phyloP scores from a whole-genome alignment of 495 filamentous ascomycete genomes.

The Pseudotulostoma volvatum region DNA sequence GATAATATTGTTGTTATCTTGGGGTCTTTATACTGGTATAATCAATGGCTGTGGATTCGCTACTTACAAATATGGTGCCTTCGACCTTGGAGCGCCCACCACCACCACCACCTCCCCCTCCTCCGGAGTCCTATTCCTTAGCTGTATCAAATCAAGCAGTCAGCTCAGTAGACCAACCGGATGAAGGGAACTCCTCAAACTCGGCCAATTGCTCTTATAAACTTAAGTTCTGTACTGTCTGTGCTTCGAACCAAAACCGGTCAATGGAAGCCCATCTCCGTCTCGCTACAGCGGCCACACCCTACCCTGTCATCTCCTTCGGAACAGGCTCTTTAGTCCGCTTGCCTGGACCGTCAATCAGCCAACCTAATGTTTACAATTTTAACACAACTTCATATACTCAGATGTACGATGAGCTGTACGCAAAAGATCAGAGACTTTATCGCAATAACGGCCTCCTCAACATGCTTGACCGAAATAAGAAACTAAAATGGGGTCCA shows the following conservation, averaged over 20 bases:
- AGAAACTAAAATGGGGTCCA: conserved; percentile 80
- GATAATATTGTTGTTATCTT: no score
- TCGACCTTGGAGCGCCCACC: conserved; percentile 30
- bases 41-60: conserved; percentile 45
- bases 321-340: conserved; percentile 92
- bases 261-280: conserved; percentile 97
- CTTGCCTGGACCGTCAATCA: conserved; percentile 78
- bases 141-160: conserved; percentile 8
- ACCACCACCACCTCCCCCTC: conserved; percentile 38
- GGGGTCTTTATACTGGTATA: no score
- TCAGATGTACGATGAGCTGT: conserved; percentile 76
- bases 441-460: conserved; percentile 86
- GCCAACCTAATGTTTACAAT: conserved; percentile 87
- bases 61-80: conserved; percentile 30
- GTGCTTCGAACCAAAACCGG: conserved; percentile 92
- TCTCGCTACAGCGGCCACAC: conserved; percentile 47
- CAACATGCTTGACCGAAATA: conserved; percentile 89
- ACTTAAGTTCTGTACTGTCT: conserved; percentile 95
- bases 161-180: conserved; percentile 8
- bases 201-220: conserved; percentile 47
- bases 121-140: conserved; percentile 15
- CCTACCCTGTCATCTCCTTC: conserved; percentile 95
- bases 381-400: conserved; percentile 93
- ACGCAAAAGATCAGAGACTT: conserved; percentile 67
- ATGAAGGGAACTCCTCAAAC: conserved; percentile 15